A percentile compares a stretch with the other conserved stretches of the same genome.
Conservation (phyloP, 768 basidiomycete species). For the Boletus barrowsii region DNA sequence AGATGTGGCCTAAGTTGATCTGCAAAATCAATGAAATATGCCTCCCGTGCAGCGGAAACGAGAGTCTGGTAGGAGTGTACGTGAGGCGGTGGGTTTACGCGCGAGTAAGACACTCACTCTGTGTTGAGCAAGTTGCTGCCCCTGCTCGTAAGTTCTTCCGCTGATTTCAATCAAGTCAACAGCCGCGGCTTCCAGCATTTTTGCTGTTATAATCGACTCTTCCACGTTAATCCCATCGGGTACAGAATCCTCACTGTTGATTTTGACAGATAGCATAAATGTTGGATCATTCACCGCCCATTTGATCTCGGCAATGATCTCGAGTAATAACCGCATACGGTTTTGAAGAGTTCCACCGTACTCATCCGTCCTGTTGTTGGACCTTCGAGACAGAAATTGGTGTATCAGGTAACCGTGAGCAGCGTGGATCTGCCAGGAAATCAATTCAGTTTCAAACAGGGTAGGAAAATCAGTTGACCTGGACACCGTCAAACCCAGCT, state of each 20-base stretch:
- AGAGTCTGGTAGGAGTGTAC: slow-evolving; percentile 4
- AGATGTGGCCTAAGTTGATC: slow-evolving; percentile 25
- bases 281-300: slow-evolving; percentile 33
- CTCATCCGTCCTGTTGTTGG: slow-evolving; percentile 50
- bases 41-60: slow-evolving; percentile 19
- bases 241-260: slow-evolving; percentile 30
- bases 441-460: not conserved
- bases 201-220: slow-evolving; percentile 31
- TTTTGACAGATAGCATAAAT: slow-evolving; percentile 34
- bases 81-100: not conserved
- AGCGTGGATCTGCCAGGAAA: slow-evolving; percentile 35
- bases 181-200: slow-evolving; percentile 31
- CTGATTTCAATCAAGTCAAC: slow-evolving; percentile 43
- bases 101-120: slow-evolving; percentile 7
- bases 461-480: slow-evolving; percentile 28
- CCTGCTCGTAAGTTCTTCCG: slow-evolving; percentile 37
- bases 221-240: slow-evolving; percentile 30
- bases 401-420: slow-evolving; percentile 46
- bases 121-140: not conserved
- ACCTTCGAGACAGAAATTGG: slow-evolving; percentile 43
- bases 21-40: slow-evolving; percentile 32
- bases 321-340: slow-evolving; percentile 46
- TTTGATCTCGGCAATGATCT: slow-evolving; percentile 44
- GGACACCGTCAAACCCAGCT: slow-evolving; percentile 70
- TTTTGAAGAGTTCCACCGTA: slow-evolving; percentile 57